These are phyloP conservation scores for Dentiscutata heterogama DNA, from an alignment of 371 early-diverging fungal genomes.

Conservation along the genomic window DNA sequence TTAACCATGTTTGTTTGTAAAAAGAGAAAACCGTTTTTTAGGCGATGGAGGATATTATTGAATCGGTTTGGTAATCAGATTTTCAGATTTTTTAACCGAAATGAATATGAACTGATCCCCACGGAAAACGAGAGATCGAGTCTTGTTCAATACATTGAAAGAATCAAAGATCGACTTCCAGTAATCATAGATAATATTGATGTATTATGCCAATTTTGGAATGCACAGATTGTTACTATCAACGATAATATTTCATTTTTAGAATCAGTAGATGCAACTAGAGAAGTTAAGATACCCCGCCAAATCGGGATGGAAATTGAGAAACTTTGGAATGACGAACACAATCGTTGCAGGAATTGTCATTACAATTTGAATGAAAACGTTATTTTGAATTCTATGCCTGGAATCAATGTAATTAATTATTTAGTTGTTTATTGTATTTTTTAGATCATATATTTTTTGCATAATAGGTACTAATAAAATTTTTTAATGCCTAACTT, in stretches of 20 bases:
- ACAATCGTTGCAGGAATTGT: not conserved
- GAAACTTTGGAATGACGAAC: not conserved
- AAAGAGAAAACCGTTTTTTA: not conserved
- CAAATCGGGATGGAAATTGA: not conserved
- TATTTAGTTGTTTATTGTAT: no score
- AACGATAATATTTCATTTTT: not conserved
- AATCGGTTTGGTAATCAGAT: no score
- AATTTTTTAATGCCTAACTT: no score
- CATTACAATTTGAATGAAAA: not conserved
- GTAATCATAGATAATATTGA: not conserved
- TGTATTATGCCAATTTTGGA: constrained; percentile 24
- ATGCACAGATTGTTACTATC: not conserved
- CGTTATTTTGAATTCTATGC: not conserved
- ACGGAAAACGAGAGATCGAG: not conserved
- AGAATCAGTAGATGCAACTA: not conserved
- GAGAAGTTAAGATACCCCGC: not conserved
- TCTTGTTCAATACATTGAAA: not conserved
- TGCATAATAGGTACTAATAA: no score
- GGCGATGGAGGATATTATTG: no score
- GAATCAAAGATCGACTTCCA: not conserved
- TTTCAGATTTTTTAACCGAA: no score
- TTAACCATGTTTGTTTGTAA: not conserved
- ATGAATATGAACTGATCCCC: not conserved
- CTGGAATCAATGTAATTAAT: not conserved
- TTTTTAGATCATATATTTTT: no score